Base-by-base conservation (phyloP, 2,329 filamentous ascomycete species). In the Tolypocladium amazonense region DNA sequence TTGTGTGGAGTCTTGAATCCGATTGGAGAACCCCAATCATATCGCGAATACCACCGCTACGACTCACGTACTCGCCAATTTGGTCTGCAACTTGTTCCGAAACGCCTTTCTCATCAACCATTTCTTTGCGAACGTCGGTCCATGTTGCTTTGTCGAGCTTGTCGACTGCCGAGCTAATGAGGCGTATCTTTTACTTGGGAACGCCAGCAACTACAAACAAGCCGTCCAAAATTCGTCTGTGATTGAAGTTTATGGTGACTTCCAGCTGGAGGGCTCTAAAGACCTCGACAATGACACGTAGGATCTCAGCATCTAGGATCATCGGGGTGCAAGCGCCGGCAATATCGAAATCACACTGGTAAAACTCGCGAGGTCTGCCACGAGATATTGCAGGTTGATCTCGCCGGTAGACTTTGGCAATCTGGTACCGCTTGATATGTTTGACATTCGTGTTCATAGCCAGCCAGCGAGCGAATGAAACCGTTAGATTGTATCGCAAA, bases 301-400 rank as follows among this genome's bases (percentile, higher is more conserved):
- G 77, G 62, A 96, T 88, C 76, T 97, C 92, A 39, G 92, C 89
- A 70, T 97, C 93, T 59, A 92, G 90, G 35, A 96, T 82, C 92
- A 97, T 96, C 57, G 90, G 76, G 71, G 96, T 92, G 77, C 91
- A 95, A 50, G 77, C 79, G 62, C 92, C 92, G 15, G 92, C 92
- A 75, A 96, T 93, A 71, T 97, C 92, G 70, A 97, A 95, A 76
- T 97, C 93, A 77, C 92, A 97, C 75, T 97, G 92, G 77, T 95
- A 96, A 75, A 96, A 96, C 76, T 97, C 93, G 69, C 93, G 85
- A 88, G 96, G 94, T 58, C 92, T 85, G 56, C 92, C 93, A 73
- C 95, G 94, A 63, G 88, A 90, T 77, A 97, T 90, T 62, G 91
- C 72, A 15, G 75, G 75, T 62, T 77, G 75, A 60, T 77, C 75